phyloP scores from a whole-genome alignment of 1,139 yeast genomes.

The Saccharomyces hybrid region DNA sequence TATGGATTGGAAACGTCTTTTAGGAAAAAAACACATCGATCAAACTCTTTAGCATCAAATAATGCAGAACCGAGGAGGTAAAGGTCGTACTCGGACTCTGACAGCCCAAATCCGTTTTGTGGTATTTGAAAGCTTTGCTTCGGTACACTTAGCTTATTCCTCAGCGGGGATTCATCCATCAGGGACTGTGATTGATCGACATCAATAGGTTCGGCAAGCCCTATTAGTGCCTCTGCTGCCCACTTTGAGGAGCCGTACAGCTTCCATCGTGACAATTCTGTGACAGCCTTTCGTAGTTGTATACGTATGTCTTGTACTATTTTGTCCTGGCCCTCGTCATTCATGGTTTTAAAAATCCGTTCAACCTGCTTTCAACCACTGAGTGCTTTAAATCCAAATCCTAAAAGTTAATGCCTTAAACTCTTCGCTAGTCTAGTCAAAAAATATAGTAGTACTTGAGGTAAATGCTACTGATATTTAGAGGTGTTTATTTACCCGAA shows the following conservation, averaged over 20 bases:
- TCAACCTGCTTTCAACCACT: not conserved
- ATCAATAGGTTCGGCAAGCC: constrained; percentile 28
- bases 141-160: constrained; percentile 2
- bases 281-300: constrained; percentile 36
- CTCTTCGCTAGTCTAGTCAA: not conserved
- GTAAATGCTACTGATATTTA: not conserved
- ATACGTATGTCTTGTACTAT: constrained; percentile 24
- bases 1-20: constrained; percentile 46
- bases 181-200: constrained; percentile 13
- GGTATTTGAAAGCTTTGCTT: not conserved
- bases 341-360: not conserved
- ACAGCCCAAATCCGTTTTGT: constrained; percentile 9
- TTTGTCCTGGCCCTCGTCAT: constrained; percentile 5
- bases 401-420: not conserved
- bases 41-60: constrained; percentile 81
- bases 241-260: constrained; percentile 70
- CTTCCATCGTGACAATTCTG: constrained; percentile 41
- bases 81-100: constrained; percentile 37
- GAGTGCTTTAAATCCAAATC: not conserved
- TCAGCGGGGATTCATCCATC: constrained; percentile 10
- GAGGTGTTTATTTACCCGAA: not conserved
- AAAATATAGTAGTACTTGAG: not conserved
- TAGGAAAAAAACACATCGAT: constrained; percentile 60
- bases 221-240: constrained; percentile 71
- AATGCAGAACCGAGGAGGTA: constrained; percentile 61